Conservation (phyloP, 257 asterid genomes). For the Craterostigma plantagineum region DNA sequence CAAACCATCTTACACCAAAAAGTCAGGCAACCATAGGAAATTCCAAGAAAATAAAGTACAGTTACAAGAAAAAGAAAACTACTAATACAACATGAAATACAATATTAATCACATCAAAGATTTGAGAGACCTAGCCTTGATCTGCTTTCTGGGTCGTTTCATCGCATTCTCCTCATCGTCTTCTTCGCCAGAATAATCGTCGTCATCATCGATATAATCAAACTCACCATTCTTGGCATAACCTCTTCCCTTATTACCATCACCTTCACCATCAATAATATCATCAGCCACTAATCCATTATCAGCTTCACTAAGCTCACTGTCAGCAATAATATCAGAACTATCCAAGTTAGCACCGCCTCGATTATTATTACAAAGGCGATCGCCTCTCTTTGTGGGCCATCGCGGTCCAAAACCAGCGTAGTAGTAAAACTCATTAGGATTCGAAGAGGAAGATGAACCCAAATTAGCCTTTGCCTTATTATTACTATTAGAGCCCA, state of each 20-base stretch:
- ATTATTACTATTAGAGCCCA: constrained; percentile 19
- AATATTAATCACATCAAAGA: constrained; percentile 49
- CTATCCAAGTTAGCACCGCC: constrained; percentile 3
- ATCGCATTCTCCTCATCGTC: constrained; percentile 9
- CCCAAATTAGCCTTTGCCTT: not conserved
- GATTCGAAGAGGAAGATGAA: constrained; percentile 12
- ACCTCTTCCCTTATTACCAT: constrained; percentile 9
- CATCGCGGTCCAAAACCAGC: constrained; percentile 69
- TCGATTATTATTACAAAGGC: not conserved
- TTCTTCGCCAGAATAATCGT: constrained; percentile 1
- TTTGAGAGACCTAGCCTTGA: constrained; percentile 57
- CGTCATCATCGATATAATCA: too few relatives aligned
- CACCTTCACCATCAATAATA: not conserved
- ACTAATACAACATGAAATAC: too few relatives aligned
- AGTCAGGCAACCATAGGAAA: too few relatives aligned
- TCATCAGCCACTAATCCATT: too few relatives aligned
- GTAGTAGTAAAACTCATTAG: constrained; percentile 45
- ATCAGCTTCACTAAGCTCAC: not conserved
- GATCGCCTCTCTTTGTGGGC: constrained; percentile 41
- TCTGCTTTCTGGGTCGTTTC: constrained; percentile 42
- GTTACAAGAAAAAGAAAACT: too few relatives aligned
- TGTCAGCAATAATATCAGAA: not conserved
- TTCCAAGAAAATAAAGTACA: too few relatives aligned
- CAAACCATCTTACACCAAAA: too few relatives aligned
- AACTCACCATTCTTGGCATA: too few relatives aligned